phyloP scores from a whole-genome alignment of 192 early-diverging fungal genomes.

The Coemansia sp. region DNA sequence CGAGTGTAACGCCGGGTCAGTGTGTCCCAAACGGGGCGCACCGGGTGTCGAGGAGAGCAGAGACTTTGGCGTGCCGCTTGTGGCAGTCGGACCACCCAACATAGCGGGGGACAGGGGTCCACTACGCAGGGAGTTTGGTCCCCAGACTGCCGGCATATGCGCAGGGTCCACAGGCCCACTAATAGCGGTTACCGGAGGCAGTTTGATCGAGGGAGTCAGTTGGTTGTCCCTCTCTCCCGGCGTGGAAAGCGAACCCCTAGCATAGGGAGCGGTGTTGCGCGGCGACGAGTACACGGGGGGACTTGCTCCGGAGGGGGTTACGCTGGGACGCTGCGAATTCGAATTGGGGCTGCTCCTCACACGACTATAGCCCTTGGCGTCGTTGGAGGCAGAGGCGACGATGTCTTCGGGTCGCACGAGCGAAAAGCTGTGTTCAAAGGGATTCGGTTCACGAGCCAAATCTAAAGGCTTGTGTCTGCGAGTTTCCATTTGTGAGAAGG shows the following conservation, averaged over 20 bases:
- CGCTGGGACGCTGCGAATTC: neutral
- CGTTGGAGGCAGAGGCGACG: neutral
- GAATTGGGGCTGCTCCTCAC: neutral
- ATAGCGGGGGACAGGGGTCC: constrained; percentile 77
- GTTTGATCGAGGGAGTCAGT: constrained; percentile 36
- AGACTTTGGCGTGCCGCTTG: constrained; percentile 11
- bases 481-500: constrained; percentile 19
- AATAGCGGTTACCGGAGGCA: constrained; percentile 73
- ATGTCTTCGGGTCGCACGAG: constrained; percentile 26
- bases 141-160: constrained; percentile 53
- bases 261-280: neutral
- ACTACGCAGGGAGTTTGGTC: constrained; percentile 61
- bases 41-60: neutral
- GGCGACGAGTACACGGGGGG: neutral
- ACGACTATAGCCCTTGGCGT: neutral
- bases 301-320: neutral
- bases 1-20: constrained; percentile 38
- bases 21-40: constrained; percentile 14
- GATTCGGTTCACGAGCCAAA: constrained; percentile 82
- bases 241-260: neutral
- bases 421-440: constrained; percentile 82
- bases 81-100: constrained; percentile 60
- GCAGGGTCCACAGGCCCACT: constrained; percentile 53
- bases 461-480: constrained; percentile 53
- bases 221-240: neutral